A percentile compares a stretch with the other conserved stretches of the same genome.
phyloP scores from a whole-genome alignment of 331 rosid genomes.

The Dryas integrifolia region DNA sequence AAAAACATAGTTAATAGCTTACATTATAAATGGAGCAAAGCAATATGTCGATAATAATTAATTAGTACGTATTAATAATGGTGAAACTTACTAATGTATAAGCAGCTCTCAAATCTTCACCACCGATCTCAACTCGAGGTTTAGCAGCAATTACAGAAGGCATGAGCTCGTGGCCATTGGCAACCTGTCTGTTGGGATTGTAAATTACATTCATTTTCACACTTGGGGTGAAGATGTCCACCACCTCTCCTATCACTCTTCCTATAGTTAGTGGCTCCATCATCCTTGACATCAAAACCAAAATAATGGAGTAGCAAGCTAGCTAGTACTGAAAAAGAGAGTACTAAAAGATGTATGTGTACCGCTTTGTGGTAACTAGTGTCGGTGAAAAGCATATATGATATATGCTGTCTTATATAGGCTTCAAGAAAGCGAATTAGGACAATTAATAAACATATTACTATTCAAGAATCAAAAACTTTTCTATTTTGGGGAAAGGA shows the following conservation, averaged over 20 bases:
- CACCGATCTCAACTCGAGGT: conserved; percentile 81
- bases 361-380: not conserved
- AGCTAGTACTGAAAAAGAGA: not conserved
- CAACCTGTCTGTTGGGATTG: conserved; percentile 54
- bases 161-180: conserved; percentile 77
- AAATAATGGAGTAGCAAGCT: not conserved
- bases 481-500: conserved; percentile 35
- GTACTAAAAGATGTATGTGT: not conserved
- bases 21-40: no score
- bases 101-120: conserved; percentile 70
- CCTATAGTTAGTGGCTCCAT: conserved; percentile 64
- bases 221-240: conserved; percentile 70
- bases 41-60: no score
- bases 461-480: no score
- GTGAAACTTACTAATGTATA: conserved; percentile 61
- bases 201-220: conserved; percentile 69
- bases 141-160: conserved; percentile 53
- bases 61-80: not conserved
- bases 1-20: no score
- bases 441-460: no score
- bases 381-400: no score
- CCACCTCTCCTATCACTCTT: conserved; percentile 88
- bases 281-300: conserved; percentile 39
- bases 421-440: not conserved
- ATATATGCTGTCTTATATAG: not conserved